Evolutionary conservation across 306 rosid species (phyloP).

Genomic region (Notholithocarpus densiflorus): DNA sequence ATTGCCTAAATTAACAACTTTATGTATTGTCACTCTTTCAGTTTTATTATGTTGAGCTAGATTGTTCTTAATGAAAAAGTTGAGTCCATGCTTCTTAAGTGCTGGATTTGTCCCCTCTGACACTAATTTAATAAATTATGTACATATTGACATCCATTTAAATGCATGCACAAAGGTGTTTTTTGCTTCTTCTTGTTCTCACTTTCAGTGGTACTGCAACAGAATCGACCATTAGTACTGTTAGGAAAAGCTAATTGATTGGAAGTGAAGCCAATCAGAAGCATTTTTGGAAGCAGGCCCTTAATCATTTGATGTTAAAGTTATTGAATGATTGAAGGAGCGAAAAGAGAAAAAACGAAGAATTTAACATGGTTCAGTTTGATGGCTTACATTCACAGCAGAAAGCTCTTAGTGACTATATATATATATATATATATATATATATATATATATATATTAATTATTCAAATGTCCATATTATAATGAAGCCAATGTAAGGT

Average conservation of each 20-base stretch:
- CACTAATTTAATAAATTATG: not conserved
- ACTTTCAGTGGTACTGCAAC: not conserved
- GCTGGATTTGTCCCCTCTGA: not conserved
- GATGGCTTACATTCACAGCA: too few relatives aligned
- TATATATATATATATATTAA: too few relatives aligned
- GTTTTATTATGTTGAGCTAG: not conserved
- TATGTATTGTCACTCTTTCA: not conserved
- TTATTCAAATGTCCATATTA: too few relatives aligned
- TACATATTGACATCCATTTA: not conserved
- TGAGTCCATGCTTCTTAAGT: not conserved
- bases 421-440: too few relatives aligned
- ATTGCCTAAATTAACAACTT: not conserved
- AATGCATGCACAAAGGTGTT: not conserved
- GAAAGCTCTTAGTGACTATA: too few relatives aligned
- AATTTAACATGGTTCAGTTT: too few relatives aligned
- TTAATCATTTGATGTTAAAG: not conserved
- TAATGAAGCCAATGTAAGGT: too few relatives aligned
- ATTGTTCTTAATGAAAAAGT: too few relatives aligned
- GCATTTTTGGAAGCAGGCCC: not conserved
- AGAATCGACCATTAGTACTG: not conserved
- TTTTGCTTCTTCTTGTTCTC: not conserved
- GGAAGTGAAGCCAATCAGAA: not conserved
- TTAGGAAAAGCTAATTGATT: not conserved
- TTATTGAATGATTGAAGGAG: too few relatives aligned
- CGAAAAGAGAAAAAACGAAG: too few relatives aligned